A percentile compares a stretch with the other conserved stretches of the same genome.
These are phyloP conservation scores for Santalum album DNA, from an alignment of 164 flowering plant genomes.

Conservation along the genomic window DNA sequence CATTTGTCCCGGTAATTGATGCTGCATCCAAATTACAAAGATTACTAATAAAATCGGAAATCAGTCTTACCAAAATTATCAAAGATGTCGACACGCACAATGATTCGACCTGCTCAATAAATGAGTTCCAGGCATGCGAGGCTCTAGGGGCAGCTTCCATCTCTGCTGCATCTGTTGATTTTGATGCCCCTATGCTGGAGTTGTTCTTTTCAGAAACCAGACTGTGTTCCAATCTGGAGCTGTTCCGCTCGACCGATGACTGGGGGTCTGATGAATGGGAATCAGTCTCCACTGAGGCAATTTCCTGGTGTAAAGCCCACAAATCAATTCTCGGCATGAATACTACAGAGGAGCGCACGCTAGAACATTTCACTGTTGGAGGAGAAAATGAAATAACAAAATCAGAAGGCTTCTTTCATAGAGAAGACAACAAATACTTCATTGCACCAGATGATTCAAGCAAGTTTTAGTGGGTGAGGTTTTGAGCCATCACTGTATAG, in stretches of 20 bases:
- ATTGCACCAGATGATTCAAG: too few species aligned
- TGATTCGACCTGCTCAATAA: conserved; percentile 74
- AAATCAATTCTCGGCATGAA: conserved; percentile 91
- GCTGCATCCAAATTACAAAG: too few species aligned
- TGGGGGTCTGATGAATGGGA: conserved; percentile 9
- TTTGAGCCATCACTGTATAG: too few species aligned
- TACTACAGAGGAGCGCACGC: conserved; percentile 42
- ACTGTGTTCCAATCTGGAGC: neutral
- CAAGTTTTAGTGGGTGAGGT: too few species aligned
- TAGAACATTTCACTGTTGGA: conserved; percentile 66
- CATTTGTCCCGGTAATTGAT: too few species aligned
- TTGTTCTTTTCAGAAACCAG: conserved; percentile 9
- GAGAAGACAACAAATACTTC: too few species aligned
- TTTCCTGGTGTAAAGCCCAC: conserved; percentile 55
- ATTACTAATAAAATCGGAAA: too few species aligned
- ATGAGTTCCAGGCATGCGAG: conserved; percentile 63
- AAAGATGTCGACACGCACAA: conserved; percentile 46
- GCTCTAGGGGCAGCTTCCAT: conserved; percentile 18
- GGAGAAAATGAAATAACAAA: conserved; percentile 1
- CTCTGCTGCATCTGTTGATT: conserved; percentile 13
- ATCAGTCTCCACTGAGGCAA: conserved; percentile 16
- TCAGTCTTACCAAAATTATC: conserved; percentile 65
- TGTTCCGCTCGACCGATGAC: conserved; percentile 1
- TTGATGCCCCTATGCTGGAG: conserved; percentile 6
- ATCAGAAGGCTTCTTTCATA: too few species aligned